Evolutionary conservation across 192 early-diverging fungal species (phyloP).

Genomic region (Coemansia sp.): DNA sequence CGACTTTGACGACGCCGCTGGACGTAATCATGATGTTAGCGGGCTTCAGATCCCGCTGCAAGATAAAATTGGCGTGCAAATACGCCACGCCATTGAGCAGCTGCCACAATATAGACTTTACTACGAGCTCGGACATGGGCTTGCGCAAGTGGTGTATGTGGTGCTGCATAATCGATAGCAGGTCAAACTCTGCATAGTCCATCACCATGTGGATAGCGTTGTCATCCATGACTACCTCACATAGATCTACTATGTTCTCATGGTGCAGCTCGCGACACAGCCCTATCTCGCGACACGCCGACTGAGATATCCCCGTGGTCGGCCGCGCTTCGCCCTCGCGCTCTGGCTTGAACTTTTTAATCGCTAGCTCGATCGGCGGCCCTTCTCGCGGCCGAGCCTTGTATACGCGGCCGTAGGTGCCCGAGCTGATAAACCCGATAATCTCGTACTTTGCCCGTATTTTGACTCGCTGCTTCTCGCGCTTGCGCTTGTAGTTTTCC

Average conservation of each 20-base stretch:
- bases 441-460: slow-evolving; percentile 78
- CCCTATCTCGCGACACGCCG: slow-evolving; percentile 90
- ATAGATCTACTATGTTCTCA: slow-evolving; percentile 81
- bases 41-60: slow-evolving; percentile 92
- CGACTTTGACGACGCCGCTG: slow-evolving; percentile 89
- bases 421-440: slow-evolving; percentile 88
- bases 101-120: slow-evolving; percentile 90
- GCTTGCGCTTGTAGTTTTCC: slow-evolving; percentile 54
- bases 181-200: slow-evolving; percentile 96
- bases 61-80: slow-evolving; percentile 79
- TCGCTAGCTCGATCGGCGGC: slow-evolving; percentile 71
- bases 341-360: slow-evolving; percentile 97
- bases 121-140: slow-evolving; percentile 75
- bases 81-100: slow-evolving; percentile 85
- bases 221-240: slow-evolving; percentile 90
- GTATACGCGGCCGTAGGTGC: slow-evolving; percentile 96
- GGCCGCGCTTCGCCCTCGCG: slow-evolving; percentile 76
- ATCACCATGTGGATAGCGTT: slow-evolving; percentile 95
- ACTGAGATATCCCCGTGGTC: slow-evolving; percentile 85
- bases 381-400: slow-evolving; percentile 71
- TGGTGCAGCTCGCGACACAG: slow-evolving; percentile 88
- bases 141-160: slow-evolving; percentile 78
- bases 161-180: slow-evolving; percentile 84
- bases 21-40: slow-evolving; percentile 90
- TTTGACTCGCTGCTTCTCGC: slow-evolving; percentile 51